These are phyloP conservation scores for Hippophae tibetana DNA, from an alignment of 306 rosid species.

Conservation along the genomic window DNA sequence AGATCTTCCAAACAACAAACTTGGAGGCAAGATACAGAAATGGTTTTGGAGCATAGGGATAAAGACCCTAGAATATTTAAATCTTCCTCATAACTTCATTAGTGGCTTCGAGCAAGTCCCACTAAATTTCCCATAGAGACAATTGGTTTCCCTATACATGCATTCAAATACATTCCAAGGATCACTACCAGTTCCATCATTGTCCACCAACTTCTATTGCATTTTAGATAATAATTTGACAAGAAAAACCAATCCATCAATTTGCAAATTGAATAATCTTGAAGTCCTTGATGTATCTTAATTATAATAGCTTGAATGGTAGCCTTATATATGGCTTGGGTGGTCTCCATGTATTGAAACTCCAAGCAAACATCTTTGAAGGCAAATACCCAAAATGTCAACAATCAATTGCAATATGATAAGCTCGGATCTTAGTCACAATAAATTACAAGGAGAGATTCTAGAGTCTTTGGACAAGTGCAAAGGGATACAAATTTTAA, in stretches of 20 bases:
- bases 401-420: not conserved
- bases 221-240: not conserved
- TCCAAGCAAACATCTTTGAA: conserved; percentile 6
- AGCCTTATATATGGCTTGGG: not conserved
- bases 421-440: conserved; percentile 4
- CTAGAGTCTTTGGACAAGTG: conserved; percentile 5
- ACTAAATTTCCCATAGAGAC: not conserved
- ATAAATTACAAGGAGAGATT: not conserved
- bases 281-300: not conserved
- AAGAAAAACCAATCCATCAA: not conserved
- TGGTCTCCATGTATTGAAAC: not conserved
- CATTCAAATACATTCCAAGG: not conserved
- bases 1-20: not conserved
- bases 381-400: not conserved
- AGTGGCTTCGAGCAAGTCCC: not conserved
- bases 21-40: not conserved
- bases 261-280: not conserved
- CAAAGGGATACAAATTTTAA: conserved; percentile 1
- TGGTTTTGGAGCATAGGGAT: not conserved
- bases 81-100: not conserved
- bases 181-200: not conserved
- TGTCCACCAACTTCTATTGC: not conserved
- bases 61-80: not conserved
- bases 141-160: not conserved
- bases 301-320: not conserved